Base-by-base conservation (phyloP, 179 eudicot species). In the Sideroxylon spinosum region DNA sequence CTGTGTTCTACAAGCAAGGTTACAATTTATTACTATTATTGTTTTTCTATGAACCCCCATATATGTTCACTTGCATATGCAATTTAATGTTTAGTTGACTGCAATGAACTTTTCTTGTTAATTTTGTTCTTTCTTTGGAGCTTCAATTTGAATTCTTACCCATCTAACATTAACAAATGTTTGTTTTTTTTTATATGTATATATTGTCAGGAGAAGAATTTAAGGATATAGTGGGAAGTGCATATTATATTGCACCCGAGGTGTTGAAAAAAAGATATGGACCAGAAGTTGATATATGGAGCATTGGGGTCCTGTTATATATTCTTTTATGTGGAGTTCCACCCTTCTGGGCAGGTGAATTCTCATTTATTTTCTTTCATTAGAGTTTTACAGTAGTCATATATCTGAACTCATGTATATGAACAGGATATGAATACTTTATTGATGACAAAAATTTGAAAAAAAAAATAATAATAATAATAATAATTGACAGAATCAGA, bases 291-390 rank as follows among this genome's bases (percentile, higher is more conserved):
- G 90, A 87, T 82, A 84, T 87, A 9, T 87, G 90, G 90, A 87
- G 90, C 37, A 61, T 86, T 59, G 90, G 90, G 19, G 90, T 87
- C 80, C 84, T 87, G 88, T 49, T 87, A 60, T 87, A 86, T 37
- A 87, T 87, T 78, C 88, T 87, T 76, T 80, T 87, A 13, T 80
- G 83, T 64, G 90, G 90, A 12, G 86, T 86, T 73, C 90, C 90
- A 68, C 90, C 90, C 32, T 87, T 87, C 62, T 87, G 90, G 90
- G 90, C 90, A 73, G 90, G 90, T 87, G 66, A 69, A 19, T 3
- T 79, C 50, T 61, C 9, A 37, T 62, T 19, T 49, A 10, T 81
- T 17, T 46, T 14, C 29, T 67, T 25, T 75, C 12, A 28, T 55
- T 48, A 53, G 65, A 61, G 11, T 20, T n/a, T 61, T 20, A 37